Evolutionary conservation across 805 yeast genomes (phyloP), one percentile per base, ranked within the genome.

Genomic region (Teunomyces pallodes): DNA sequence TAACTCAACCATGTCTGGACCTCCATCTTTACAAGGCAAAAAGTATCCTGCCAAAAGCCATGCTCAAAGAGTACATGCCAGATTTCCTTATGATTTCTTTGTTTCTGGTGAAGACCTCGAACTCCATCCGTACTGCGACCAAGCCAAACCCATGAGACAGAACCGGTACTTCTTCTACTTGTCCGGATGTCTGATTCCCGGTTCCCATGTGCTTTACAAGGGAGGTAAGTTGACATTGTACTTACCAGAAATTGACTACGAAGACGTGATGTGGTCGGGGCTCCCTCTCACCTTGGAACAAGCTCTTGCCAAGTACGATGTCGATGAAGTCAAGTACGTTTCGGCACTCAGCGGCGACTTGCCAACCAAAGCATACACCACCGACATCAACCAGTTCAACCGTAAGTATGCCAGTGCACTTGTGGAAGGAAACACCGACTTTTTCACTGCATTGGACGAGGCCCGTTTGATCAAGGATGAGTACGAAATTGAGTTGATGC

Each of bases 261-360:
- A 94, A 39, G 97, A 89, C 61, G 86, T 92, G 36, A 86, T 94
- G 90, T 92, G 99, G 99, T 84, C 94, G 49, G 99, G 99, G 0
- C 61, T 86, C 66, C 99, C 99, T 4, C 53, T 89, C 45, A 70
- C 81, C 35, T 53, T 76, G 3, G 84, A 84, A 42, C 83, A 85
- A 14, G 97, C 97, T 0, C 46, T 65, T 43, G 62, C 71, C 16
- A 76, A 74, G 51, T 92, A 69, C 56, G 96, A 92, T 59, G 91
- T 90, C 28, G 98, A 94, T 64, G 86, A 81, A 38, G 95, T 91
- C 42, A 65, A 80, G 48, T 87, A 85, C 58, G 78, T 75, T 9
- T 58, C 66, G n/a, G 83, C 80, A 4, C 60, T 90, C 41, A 66
- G 67, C 28, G 45, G 54, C 1, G 67, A 65, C 3, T 56, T 82